Evolutionary conservation across 768 basidiomycete genomes (phyloP).

Genomic region (Punctularia strigosozonata): DNA sequence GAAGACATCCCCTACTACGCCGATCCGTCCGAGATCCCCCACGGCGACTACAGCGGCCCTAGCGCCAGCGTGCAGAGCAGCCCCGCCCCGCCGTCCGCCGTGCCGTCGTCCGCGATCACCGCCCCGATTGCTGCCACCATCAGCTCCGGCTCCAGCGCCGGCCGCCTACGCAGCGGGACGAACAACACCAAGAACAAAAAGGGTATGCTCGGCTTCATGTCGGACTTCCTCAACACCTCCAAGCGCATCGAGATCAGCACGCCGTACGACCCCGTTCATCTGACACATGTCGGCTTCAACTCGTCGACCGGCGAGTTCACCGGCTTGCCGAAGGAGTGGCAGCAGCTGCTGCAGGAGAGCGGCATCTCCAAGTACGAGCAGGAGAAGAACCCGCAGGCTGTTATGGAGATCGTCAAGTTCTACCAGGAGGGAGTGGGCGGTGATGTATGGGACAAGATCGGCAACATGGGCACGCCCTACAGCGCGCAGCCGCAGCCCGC

Average conservation of each 20-base stretch:
- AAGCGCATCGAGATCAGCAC: conserved; percentile 91
- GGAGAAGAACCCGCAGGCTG: conserved; percentile 95
- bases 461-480: conserved; percentile 34
- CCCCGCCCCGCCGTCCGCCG: conserved; percentile 2
- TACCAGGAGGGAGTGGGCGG: conserved; percentile 72
- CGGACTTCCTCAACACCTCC: conserved; percentile 64
- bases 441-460: conserved; percentile 82
- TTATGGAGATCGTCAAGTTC: conserved; percentile 98
- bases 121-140: conserved; percentile 8
- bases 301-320: conserved; percentile 97
- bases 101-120: conserved; percentile 4
- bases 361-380: conserved; percentile 92
- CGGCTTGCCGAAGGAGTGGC: conserved; percentile 98
- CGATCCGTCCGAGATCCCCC: conserved; percentile 13
- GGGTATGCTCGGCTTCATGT: conserved; percentile 51
- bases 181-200: conserved; percentile 36
- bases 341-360: conserved; percentile 89
- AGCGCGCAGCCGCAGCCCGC: too few species aligned
- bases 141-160: conserved; percentile 8
- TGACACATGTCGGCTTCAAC: conserved; percentile 99
- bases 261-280: conserved; percentile 97
- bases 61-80: not conserved
- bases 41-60: not conserved
- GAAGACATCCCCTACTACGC: conserved; percentile 21
- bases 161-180: conserved; percentile 32